Percentiles rank a stretch among this genome's conserved stretches.
These are phyloP conservation scores for Fusarium nurragi DNA, from an alignment of 2,329 filamentous ascomycete species.

Conservation along the genomic window DNA sequence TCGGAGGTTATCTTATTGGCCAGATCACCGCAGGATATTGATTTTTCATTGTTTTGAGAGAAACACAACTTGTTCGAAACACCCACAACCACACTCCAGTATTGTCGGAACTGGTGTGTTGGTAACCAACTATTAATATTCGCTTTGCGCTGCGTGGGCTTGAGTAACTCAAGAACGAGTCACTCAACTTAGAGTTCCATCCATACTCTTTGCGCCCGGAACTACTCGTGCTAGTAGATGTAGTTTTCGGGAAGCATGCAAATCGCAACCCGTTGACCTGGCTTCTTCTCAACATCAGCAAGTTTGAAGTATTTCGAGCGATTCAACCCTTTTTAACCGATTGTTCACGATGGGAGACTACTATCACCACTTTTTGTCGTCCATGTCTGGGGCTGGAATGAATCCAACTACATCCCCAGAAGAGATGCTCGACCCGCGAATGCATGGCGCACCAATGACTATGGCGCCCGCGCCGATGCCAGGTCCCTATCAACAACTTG, in stretches of 20 bases:
- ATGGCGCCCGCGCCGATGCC: constrained; percentile 49
- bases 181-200: constrained; percentile 9
- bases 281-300: constrained; percentile 8
- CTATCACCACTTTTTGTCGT: constrained; percentile 65
- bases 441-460: constrained; percentile 46
- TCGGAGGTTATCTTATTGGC: constrained; percentile 24
- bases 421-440: constrained; percentile 52
- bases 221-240: constrained; percentile 15
- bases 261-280: constrained; percentile 20
- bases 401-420: constrained; percentile 52
- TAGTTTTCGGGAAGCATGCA: constrained; percentile 36
- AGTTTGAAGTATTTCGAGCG: constrained; percentile 16
- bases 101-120: background rate
- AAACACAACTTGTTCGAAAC: constrained; percentile 29
- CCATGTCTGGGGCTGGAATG: constrained; percentile 58
- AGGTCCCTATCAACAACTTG: constrained; percentile 57
- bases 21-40: constrained; percentile 21
- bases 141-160: constrained; percentile 4
- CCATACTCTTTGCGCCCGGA: background rate
- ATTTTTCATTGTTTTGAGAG: constrained; percentile 22
- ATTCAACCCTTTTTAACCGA: constrained; percentile 10
- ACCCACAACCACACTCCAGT: constrained; percentile 12
- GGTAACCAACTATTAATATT: constrained; percentile 11
- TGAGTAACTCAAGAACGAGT: constrained; percentile 15
- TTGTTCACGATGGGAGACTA: constrained; percentile 61